phyloP scores from a whole-genome alignment of 163 green algal genomes.

The Trebouxia gelatinosa region DNA sequence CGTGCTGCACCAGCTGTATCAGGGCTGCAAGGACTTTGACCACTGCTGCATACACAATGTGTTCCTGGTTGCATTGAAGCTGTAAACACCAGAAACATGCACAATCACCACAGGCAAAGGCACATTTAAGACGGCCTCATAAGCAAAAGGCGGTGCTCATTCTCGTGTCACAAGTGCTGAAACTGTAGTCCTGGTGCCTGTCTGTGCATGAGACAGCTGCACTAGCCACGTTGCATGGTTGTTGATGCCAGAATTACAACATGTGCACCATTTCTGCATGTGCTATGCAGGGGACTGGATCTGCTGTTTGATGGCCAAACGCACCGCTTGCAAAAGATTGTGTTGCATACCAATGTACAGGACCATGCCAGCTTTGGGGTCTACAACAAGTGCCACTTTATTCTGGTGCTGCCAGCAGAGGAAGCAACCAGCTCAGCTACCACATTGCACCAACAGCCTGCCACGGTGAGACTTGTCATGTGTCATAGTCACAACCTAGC shows the following conservation, averaged over 20 bases:
- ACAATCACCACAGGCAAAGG: too few relatives aligned
- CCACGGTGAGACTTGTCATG: too few relatives aligned
- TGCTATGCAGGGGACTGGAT: constrained; percentile 49
- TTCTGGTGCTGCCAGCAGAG: not conserved
- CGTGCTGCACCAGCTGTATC: too few relatives aligned
- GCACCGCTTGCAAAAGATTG: constrained; percentile 58
- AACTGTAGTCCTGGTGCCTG: not conserved
- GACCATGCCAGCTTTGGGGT: constrained; percentile 56
- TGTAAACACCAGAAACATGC: too few relatives aligned
- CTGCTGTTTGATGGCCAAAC: constrained; percentile 48
- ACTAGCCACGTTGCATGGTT: not conserved
- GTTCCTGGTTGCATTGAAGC: too few relatives aligned
- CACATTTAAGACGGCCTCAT: not conserved
- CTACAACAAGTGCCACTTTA: constrained; percentile 63
- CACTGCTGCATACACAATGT: too few relatives aligned
- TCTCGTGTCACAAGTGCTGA: not conserved
- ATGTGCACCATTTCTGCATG: not conserved
- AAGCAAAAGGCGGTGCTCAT: not conserved
- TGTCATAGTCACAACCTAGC: too few relatives aligned
- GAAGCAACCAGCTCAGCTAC: too few relatives aligned
- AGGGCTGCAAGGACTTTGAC: too few relatives aligned
- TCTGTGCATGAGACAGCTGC: too few relatives aligned
- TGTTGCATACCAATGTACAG: constrained; percentile 60
- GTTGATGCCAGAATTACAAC: not conserved
- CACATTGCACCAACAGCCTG: too few relatives aligned